A percentile compares a stretch with the other conserved stretches of the same genome.
These are phyloP conservation scores for Talaromyces sp. DNA, from an alignment of 2,329 filamentous ascomycete species.

Conservation along the genomic window DNA sequence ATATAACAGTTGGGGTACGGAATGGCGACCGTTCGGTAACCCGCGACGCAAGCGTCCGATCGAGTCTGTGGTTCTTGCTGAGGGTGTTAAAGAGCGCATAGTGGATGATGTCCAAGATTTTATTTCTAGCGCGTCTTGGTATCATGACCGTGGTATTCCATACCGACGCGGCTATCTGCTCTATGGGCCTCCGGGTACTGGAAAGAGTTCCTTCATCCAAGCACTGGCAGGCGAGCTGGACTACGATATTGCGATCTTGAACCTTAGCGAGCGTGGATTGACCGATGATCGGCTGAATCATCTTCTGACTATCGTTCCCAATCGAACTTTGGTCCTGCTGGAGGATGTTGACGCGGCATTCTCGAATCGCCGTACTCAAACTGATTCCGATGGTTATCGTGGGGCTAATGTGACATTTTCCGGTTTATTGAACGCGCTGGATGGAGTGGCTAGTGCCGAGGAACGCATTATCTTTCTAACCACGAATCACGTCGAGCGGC, in stretches of 20 bases:
- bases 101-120: constrained; percentile 83
- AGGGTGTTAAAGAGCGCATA: constrained; percentile 79
- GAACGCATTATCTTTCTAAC: constrained; percentile 93
- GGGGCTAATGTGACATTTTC: constrained; percentile 94
- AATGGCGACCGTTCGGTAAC: constrained; percentile 83
- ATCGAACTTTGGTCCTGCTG: constrained; percentile 77
- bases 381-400: constrained; percentile 78
- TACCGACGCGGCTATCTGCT: constrained; percentile 88
- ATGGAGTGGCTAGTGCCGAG: constrained; percentile 92
- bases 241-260: constrained; percentile 90
- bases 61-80: constrained; percentile 81
- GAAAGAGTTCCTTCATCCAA: constrained; percentile 95
- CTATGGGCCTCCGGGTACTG: constrained; percentile 86
- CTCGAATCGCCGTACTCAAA: constrained; percentile 70
- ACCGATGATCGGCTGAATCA: constrained; percentile 88
- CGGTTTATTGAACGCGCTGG: constrained; percentile 79
- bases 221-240: constrained; percentile 90
- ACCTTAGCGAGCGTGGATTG: constrained; percentile 83
- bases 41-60: constrained; percentile 84
- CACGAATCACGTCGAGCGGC: constrained; percentile 87
- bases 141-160: constrained; percentile 90
- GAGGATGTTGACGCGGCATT: constrained; percentile 94
- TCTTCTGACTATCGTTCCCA: constrained; percentile 81
- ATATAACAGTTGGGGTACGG: constrained; percentile 79
- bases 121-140: constrained; percentile 78